Conservation (phyloP, 345 rosid species). For the Conringia planisiliqua region DNA sequence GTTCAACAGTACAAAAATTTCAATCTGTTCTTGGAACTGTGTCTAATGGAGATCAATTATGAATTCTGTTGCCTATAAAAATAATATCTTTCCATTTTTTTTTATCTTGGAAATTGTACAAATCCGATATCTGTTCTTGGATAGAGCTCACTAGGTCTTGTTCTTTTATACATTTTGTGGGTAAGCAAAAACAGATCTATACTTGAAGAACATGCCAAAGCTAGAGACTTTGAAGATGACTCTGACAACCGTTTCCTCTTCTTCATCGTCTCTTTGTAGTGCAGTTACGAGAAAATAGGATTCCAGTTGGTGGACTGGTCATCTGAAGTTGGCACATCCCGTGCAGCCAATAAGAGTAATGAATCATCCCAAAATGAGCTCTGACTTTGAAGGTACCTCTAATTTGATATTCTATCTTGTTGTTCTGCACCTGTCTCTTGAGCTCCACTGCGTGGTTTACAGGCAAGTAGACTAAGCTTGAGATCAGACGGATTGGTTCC, state of each 20-base stretch:
- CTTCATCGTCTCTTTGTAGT: slow-evolving; percentile 44
- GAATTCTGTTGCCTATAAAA: slow-evolving; percentile 1
- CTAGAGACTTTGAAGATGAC: slow-evolving; percentile 7
- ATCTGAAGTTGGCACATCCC: slow-evolving; percentile 64
- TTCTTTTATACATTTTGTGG: slow-evolving; percentile 22
- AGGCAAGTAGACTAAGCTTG: slow-evolving; percentile 79
- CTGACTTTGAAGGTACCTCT: slow-evolving; percentile 69
- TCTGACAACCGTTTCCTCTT: neutral
- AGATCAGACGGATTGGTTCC: slow-evolving; percentile 57
- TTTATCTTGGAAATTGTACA: slow-evolving; percentile 15
- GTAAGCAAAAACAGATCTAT: slow-evolving; percentile 9
- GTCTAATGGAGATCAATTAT: slow-evolving; percentile 7
- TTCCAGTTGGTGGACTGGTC: slow-evolving; percentile 84
- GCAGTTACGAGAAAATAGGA: slow-evolving; percentile 54
- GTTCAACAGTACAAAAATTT: slow-evolving; percentile 16
- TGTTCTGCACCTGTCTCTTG: slow-evolving; percentile 61
- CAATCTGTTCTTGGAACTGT: slow-evolving; percentile 14
- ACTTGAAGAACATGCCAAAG: slow-evolving; percentile 17
- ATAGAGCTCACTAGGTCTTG: slow-evolving; percentile 14
- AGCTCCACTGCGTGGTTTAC: slow-evolving; percentile 53
- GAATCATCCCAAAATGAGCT: slow-evolving; percentile 66
- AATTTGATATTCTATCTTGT: slow-evolving; percentile 56
- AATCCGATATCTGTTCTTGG: slow-evolving; percentile 19
- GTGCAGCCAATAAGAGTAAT: slow-evolving; percentile 74
- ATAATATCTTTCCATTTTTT: neutral